Percentiles rank a stretch among this genome's conserved stretches.
These are phyloP conservation scores for Fusarium fracticaudum DNA, from an alignment of 2,329 filamentous ascomycete species.

Conservation along the genomic window DNA sequence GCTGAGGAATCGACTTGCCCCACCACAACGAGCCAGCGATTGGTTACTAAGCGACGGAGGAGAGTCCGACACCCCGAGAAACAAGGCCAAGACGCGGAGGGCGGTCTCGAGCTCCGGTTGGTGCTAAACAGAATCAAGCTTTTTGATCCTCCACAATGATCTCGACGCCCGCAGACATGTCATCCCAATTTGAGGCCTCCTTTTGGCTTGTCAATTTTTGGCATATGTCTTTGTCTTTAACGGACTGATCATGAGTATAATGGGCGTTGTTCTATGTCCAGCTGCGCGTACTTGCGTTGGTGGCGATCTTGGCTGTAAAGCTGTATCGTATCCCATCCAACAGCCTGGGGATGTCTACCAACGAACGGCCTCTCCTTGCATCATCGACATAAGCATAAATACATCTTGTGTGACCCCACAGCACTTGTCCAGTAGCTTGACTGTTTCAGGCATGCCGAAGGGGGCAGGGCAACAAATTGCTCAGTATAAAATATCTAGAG, in stretches of 20 bases:
- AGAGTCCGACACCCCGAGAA: not conserved
- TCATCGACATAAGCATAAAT: not conserved
- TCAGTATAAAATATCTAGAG: not conserved
- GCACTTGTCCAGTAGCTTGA: not conserved
- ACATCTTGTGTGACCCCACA: not conserved
- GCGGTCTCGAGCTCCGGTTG: not conserved
- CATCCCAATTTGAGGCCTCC: not conserved
- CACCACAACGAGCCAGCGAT: not conserved
- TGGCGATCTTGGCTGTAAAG: not conserved
- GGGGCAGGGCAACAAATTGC: not conserved
- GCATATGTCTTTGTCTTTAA: fast-evolving
- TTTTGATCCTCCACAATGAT: not conserved
- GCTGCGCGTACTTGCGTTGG: not conserved
- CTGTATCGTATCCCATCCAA: too few species aligned
- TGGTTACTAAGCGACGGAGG: not conserved
- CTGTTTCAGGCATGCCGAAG: not conserved
- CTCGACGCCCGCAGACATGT: not conserved
- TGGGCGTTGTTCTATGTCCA: not conserved
- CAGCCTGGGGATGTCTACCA: not conserved
- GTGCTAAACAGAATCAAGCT: not conserved
- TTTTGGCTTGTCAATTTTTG: not conserved
- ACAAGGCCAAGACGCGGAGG: not conserved
- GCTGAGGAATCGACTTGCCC: not conserved
- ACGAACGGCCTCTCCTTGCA: too few species aligned
- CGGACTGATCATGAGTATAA: not conserved